These are phyloP conservation scores for Candida piceae DNA, from an alignment of 805 yeast species.

Conservation along the genomic window DNA sequence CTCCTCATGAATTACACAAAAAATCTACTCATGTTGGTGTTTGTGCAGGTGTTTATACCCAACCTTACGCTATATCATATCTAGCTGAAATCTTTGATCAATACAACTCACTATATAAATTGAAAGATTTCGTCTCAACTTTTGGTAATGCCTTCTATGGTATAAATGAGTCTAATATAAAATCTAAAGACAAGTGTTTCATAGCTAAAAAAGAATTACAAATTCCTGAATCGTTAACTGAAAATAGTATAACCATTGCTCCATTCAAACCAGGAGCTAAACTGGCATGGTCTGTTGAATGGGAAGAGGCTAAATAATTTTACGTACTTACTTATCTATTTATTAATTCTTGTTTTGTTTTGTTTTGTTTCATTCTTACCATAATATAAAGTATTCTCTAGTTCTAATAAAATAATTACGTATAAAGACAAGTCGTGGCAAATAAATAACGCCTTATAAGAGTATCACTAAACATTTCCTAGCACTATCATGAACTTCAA, in stretches of 20 bases:
- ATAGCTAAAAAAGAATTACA: conserved; percentile 48
- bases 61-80: conserved; percentile 73
- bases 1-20: conserved; percentile 86
- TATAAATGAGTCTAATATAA: conserved; percentile 40
- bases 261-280: conserved; percentile 84
- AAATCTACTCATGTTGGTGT: conserved; percentile 78
- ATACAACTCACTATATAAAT: conserved; percentile 54
- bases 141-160: conserved; percentile 71
- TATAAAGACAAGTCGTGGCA: too few relatives aligned
- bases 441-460: too few relatives aligned
- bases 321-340: background rate
- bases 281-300: conserved; percentile 67
- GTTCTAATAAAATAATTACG: too few relatives aligned
- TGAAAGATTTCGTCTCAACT: conserved; percentile 71
- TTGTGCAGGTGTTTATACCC: conserved; percentile 98
- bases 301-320: conserved; percentile 39
- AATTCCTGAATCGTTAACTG: conserved; percentile 57
- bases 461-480: conserved; percentile 35
- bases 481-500: conserved; percentile 46
- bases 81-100: conserved; percentile 82
- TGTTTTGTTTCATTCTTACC: too few relatives aligned
- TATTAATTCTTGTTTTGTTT: background rate
- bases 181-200: conserved; percentile 42
- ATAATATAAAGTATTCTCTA: too few relatives aligned
- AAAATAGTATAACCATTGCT: conserved; percentile 51